Percentiles rank a stretch among this genome's conserved stretches.
phyloP scores from a whole-genome alignment of 176 grass and related monocot species.

The Triticum monococcum region DNA sequence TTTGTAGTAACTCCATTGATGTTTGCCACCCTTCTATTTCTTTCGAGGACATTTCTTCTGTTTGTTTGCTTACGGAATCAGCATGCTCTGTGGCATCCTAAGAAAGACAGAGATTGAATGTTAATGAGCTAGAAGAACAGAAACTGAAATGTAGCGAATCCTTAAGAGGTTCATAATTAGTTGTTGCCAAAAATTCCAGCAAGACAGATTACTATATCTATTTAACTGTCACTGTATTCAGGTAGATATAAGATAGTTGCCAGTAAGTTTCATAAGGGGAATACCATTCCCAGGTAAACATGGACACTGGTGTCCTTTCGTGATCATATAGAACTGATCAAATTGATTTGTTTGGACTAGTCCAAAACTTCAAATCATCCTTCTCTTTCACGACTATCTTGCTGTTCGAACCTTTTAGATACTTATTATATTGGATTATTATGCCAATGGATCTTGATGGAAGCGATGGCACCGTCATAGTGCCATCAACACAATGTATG shows the following conservation, averaged over 20 bases:
- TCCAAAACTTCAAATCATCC: neutral
- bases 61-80: slow-evolving; percentile 54
- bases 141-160: neutral
- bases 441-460: neutral
- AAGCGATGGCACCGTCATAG: neutral
- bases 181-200: neutral
- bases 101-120: slow-evolving; percentile 39
- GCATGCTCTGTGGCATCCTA: slow-evolving; percentile 80
- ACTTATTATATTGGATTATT: neutral
- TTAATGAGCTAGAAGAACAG: slow-evolving; percentile 15
- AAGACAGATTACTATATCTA: neutral
- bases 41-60: slow-evolving; percentile 55
- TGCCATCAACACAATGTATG: neutral
- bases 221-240: neutral
- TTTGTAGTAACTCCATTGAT: slow-evolving; percentile 83
- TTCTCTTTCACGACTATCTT: neutral
- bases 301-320: neutral
- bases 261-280: neutral
- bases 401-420: neutral
- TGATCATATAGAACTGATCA: neutral
- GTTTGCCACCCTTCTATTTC: slow-evolving; percentile 83
- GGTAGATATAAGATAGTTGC: neutral
- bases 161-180: slow-evolving; percentile 18
- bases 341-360: neutral
- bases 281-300: neutral